Evolutionary conservation across 208 protist species (phyloP), one percentile per base, ranked within the genome.

Genomic region (Crithidia mellificae): DNA sequence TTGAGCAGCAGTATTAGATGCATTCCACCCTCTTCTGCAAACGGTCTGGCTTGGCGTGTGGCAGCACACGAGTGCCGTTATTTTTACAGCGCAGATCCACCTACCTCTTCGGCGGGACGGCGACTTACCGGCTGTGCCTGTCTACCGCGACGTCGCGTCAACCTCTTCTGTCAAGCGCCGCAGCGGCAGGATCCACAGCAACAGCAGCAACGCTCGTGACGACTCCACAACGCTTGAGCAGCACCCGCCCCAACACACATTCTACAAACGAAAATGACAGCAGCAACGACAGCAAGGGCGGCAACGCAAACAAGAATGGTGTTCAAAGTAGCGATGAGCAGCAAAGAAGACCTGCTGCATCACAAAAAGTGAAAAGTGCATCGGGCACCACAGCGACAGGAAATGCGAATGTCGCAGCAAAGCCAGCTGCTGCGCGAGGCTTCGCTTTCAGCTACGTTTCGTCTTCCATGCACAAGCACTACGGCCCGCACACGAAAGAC

Each of bases 401-500:
- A 5, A 51, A 27, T 51, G 20, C 46, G 20, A 51, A 2, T 8
- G 22, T 14, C 8, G 17, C 27, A 1, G 11, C 50, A 2, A 36
- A 30, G 14, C 27, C 52, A 24, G n/a, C n/a, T n/a, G 36, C 34
- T 38, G 34, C 24, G 17, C 56, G n/a, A 14, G 38, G 22, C n/a
- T 44, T 17, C 43, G 25, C 46, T 20, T 51, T 51, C 22, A 22
- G 46, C 46, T 29, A 59, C 38, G 39, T 67, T 22, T 34, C 44
- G n/a, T 20, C 53, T 11, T 39, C 57, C 2, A 19, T 25, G 6
- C 29, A 17, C 17, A 8, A 30, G 4, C 19, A 51, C 36, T 56
- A 39, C 51, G 9, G 41, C 29, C 36, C 2, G 36, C 63, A 59
- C 41, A 41, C 63, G 6, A 52, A 53, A 19, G 52, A 64, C 47